A percentile compares a stretch with the other conserved stretches of the same genome.
These are phyloP conservation scores for Tetracentron sinense DNA, from an alignment of 164 flowering plant species.

Conservation along the genomic window DNA sequence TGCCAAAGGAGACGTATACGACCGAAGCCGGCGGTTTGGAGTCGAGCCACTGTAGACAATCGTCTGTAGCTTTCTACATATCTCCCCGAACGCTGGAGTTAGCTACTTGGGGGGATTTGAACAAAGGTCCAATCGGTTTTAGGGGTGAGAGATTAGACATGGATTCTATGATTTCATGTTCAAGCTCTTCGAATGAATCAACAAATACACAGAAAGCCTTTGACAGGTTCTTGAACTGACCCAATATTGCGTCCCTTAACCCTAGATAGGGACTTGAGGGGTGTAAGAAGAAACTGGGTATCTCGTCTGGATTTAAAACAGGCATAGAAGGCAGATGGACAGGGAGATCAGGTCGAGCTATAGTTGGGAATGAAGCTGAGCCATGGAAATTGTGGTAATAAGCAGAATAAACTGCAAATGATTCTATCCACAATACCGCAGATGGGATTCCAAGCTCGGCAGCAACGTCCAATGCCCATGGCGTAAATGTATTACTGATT, in stretches of 20 bases:
- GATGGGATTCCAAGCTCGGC: slow-evolving; percentile 40
- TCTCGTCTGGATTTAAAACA: slow-evolving; percentile 44
- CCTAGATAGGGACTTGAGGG: slow-evolving; percentile 35
- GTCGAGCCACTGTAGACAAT: slow-evolving; percentile 56
- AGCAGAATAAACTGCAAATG: slow-evolving; percentile 53
- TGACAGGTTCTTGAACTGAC: slow-evolving; percentile 49
- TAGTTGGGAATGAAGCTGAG: slow-evolving; percentile 46
- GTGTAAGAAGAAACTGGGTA: slow-evolving; percentile 66
- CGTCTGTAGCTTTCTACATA: slow-evolving; percentile 35
- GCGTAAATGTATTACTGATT: slow-evolving; percentile 64
- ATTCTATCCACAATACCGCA: slow-evolving; percentile 76
- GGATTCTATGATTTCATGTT: slow-evolving; percentile 37
- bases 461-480: slow-evolving; percentile 78
- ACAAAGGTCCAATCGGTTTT: slow-evolving; percentile 60
- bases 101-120: slow-evolving; percentile 21
- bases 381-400: slow-evolving; percentile 50
- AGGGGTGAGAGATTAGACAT: slow-evolving; percentile 34
- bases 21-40: slow-evolving; percentile 39
- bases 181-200: slow-evolving; percentile 72
- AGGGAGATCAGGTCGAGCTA: slow-evolving; percentile 28
- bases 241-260: slow-evolving; percentile 31
- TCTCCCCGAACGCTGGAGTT: slow-evolving; percentile 33
- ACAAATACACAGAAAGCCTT: slow-evolving; percentile 52
- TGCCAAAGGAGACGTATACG: slow-evolving; percentile 68
- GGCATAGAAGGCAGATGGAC: slow-evolving; percentile 64